Conservation (phyloP, 352 stramenopile genomes). For the Phytopythium aichiense region DNA sequence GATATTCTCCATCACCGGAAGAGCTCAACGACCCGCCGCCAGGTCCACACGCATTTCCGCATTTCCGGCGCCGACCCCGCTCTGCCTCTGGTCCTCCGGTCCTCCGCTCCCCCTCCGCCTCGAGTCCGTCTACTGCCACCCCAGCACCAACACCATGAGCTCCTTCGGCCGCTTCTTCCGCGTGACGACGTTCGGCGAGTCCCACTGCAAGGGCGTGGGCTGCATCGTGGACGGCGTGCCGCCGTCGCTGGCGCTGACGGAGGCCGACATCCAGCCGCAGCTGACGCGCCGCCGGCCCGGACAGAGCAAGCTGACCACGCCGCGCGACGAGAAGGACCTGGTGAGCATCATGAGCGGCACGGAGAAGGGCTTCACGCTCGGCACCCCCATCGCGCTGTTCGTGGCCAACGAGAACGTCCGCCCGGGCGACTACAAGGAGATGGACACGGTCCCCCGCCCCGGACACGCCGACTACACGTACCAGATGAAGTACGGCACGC, state of each 20-base stretch:
- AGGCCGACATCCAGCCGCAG: constrained; percentile 96
- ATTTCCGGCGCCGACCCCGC: neutral
- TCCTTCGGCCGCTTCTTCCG: constrained; percentile 97
- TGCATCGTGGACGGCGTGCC: constrained; percentile 97
- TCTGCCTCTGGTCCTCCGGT: too few relatives aligned
- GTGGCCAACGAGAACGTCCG: constrained; percentile 98
- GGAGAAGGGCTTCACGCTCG: constrained; percentile 91
- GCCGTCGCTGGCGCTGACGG: constrained; percentile 92
- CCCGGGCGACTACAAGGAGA: constrained; percentile 96
- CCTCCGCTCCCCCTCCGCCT: neutral
- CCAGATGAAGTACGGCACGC: constrained; percentile 99
- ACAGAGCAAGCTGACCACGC: constrained; percentile 98
- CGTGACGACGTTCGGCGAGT: constrained; percentile 99
- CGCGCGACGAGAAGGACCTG: constrained; percentile 95
- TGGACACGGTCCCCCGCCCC: constrained; percentile 89
- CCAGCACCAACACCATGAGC: constrained; percentile 50
- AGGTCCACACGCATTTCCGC: neutral
- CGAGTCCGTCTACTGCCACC: too few relatives aligned
- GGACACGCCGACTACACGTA: constrained; percentile 99
- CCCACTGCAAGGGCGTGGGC: constrained; percentile 97
- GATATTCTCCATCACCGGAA: neutral
- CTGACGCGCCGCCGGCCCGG: constrained; percentile 95
- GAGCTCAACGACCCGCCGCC: neutral
- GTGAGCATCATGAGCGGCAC: constrained; percentile 98
- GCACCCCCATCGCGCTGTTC: constrained; percentile 96